A percentile compares a stretch with the other conserved stretches of the same genome.
Conservation (phyloP, 768 basidiomycete species). For the Nevesoporus exiguus region DNA sequence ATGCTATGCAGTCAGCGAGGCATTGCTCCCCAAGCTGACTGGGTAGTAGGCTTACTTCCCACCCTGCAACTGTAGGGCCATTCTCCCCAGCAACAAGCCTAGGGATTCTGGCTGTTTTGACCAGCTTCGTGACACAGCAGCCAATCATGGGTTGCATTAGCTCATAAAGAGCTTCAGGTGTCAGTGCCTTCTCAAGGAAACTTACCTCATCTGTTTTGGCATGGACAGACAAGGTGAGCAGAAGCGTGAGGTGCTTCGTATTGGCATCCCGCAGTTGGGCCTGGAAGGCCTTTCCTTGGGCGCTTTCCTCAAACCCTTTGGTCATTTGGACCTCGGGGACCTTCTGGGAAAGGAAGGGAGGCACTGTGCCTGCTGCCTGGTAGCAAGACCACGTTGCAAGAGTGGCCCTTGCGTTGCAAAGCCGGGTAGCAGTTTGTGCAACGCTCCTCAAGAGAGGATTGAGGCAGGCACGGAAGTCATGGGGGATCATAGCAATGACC, state of each 20-base stretch:
- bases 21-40: background rate
- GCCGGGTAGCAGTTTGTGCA: background rate
- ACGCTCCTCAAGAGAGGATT: background rate
- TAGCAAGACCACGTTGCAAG: too few relatives aligned
- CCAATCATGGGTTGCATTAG: background rate
- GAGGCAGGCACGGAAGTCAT: background rate
- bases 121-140: background rate
- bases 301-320: too few relatives aligned
- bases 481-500: background rate
- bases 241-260: too few relatives aligned
- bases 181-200: background rate
- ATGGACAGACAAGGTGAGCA: too few relatives aligned
- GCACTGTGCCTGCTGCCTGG: too few relatives aligned
- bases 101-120: background rate
- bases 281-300: too few relatives aligned
- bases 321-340: too few relatives aligned
- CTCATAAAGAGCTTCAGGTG: background rate
- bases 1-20: background rate
- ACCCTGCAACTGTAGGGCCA: background rate
- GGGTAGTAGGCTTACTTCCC: background rate
- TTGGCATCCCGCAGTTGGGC: too few relatives aligned
- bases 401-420: too few relatives aligned
- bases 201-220: background rate
- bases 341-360: too few relatives aligned
- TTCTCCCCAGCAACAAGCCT: too few relatives aligned